Conservation (phyloP, 1,139 yeast species). For the Pichia sp. region DNA sequence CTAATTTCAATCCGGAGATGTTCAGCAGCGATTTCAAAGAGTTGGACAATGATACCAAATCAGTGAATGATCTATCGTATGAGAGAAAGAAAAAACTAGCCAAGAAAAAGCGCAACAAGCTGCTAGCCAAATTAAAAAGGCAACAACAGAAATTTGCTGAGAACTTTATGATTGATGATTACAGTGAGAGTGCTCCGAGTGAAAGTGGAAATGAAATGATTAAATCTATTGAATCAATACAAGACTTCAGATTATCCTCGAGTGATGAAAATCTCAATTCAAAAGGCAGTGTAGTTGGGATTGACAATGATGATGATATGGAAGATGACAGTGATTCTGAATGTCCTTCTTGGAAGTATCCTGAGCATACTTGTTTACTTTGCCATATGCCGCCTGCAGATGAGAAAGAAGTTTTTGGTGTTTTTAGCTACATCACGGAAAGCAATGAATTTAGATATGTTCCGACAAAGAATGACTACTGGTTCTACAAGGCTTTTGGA, state of each 20-base stretch:
- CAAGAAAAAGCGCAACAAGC: constrained; percentile 44
- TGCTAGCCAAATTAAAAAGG: constrained; percentile 51
- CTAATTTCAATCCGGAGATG: constrained; percentile 19
- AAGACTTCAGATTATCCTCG: constrained; percentile 31
- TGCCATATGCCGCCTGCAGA: constrained; percentile 75
- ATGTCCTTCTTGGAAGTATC: constrained; percentile 57
- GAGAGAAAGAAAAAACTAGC: constrained; percentile 48
- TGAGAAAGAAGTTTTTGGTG: constrained; percentile 71
- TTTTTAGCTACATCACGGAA: constrained; percentile 56
- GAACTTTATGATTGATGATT: constrained; percentile 31
- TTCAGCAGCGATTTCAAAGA: constrained; percentile 8
- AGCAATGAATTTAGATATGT: constrained; percentile 60
- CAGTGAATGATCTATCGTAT: constrained; percentile 16
- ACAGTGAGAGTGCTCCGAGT: constrained; percentile 3
- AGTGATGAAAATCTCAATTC: constrained; percentile 20
- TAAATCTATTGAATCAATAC: constrained; percentile 30
- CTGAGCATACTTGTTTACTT: constrained; percentile 77
- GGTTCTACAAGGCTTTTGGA: constrained; percentile 64
- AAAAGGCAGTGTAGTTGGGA: neutral
- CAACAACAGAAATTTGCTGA: constrained; percentile 39
- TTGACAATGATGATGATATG: constrained; percentile 22
- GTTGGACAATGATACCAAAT: constrained; percentile 9
- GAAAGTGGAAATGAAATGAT: constrained; percentile 21
- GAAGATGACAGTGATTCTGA: constrained; percentile 25
- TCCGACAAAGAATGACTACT: constrained; percentile 60